These are phyloP conservation scores for Thalassiosira pacifica DNA, from an alignment of 352 stramenopile species.

Conservation along the genomic window DNA sequence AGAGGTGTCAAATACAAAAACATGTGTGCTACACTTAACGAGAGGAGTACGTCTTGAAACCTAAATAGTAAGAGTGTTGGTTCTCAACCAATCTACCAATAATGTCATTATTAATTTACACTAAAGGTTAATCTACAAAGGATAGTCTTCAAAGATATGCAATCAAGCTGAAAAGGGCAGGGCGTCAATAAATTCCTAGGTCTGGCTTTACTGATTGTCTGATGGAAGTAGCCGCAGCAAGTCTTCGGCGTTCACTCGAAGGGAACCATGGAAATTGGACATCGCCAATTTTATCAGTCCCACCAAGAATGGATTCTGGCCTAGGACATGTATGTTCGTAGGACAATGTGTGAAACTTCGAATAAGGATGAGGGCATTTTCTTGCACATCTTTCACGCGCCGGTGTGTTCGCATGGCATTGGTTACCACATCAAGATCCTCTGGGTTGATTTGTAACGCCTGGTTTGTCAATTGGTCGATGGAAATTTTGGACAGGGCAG, in stretches of 20 bases:
- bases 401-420: slow-evolving; percentile 24
- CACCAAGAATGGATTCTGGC: neutral
- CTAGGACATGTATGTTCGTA: neutral
- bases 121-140: too few species aligned
- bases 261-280: neutral
- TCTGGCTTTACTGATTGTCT: neutral
- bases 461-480: neutral
- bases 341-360: slow-evolving; percentile 5
- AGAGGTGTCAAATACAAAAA: too few species aligned
- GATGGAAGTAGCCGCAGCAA: slow-evolving; percentile 11
- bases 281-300: slow-evolving; percentile 1
- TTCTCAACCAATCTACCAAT: too few species aligned
- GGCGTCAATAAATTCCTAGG: too few species aligned
- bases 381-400: slow-evolving; percentile 2
- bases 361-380: slow-evolving; percentile 21
- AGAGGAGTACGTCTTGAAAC: too few species aligned
- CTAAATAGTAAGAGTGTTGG: too few species aligned
- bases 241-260: neutral
- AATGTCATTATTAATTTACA: too few species aligned
- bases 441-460: neutral
- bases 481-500: slow-evolving; percentile 17
- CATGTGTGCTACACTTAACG: too few species aligned
- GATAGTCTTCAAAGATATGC: too few species aligned
- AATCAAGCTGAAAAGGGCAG: too few species aligned
- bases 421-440: slow-evolving; percentile 12